Conservation (phyloP, 768 basidiomycete species). For the Mycena olivaceomarginata region DNA sequence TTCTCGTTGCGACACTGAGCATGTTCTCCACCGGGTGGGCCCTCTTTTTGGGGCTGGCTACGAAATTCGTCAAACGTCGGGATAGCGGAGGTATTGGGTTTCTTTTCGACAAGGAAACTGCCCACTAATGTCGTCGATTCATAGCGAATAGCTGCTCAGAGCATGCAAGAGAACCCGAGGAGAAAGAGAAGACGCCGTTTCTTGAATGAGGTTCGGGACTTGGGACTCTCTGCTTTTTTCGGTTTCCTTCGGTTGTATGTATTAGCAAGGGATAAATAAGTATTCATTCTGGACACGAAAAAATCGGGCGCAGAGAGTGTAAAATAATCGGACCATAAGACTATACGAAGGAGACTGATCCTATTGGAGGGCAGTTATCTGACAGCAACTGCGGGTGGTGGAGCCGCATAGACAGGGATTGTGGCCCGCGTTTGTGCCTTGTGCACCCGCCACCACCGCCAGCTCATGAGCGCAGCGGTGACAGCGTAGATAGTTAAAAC, state of each 20-base stretch:
- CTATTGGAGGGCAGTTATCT: not conserved
- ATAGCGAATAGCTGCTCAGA: slow-evolving; percentile 16
- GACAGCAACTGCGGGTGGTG: slow-evolving; percentile 8
- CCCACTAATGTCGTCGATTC: not conserved
- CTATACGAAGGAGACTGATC: too few relatives aligned
- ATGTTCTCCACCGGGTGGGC: slow-evolving; percentile 45
- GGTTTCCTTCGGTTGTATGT: too few relatives aligned
- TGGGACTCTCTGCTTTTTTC: too few relatives aligned
- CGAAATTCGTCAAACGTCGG: slow-evolving; percentile 7
- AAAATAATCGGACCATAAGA: too few relatives aligned
- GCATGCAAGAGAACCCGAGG: not conserved
- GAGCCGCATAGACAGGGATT: slow-evolving; percentile 7
- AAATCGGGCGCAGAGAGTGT: too few relatives aligned
- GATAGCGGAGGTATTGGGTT: not conserved
- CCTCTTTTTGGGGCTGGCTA: not conserved
- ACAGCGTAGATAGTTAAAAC: not conserved
- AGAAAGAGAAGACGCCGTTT: slow-evolving; percentile 7
- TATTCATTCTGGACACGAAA: too few relatives aligned
- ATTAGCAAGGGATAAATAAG: too few relatives aligned
- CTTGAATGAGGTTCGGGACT: not conserved
- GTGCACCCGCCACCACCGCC: slow-evolving; percentile 23
- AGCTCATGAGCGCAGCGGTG: not conserved
- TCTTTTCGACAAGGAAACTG: not conserved
- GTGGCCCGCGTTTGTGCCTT: slow-evolving; percentile 6
- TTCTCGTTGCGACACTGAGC: slow-evolving; percentile 50